These are phyloP conservation scores for Patellifolia procumbens DNA, from an alignment of 179 eudicot genomes.

Conservation along the genomic window DNA sequence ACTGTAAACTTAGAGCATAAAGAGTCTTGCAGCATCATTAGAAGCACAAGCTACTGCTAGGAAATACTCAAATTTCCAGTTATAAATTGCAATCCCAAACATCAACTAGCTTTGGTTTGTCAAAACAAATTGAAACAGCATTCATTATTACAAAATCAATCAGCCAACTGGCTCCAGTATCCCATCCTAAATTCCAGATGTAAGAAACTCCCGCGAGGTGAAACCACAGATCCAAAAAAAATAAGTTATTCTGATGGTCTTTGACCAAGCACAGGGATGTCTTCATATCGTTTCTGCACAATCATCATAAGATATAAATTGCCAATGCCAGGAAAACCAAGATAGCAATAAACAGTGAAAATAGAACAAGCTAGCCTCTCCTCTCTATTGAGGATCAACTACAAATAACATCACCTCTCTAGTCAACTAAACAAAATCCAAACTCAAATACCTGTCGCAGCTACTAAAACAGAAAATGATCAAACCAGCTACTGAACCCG, in stretches of 20 bases:
- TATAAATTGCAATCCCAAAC: slow-evolving; percentile 12
- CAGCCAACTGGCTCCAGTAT: slow-evolving; percentile 18
- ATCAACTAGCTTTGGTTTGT: slow-evolving; percentile 19
- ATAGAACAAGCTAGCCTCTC: neutral
- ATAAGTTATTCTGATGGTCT: slow-evolving; percentile 49
- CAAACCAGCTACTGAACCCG: neutral
- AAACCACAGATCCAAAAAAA: neutral
- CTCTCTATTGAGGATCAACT: neutral
- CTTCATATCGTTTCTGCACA: slow-evolving; percentile 75
- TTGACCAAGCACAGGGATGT: slow-evolving; percentile 69
- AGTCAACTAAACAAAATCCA: no score
- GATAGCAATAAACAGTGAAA: no score
- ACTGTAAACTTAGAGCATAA: neutral
- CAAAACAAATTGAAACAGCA: slow-evolving; percentile 13
- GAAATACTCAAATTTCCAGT: slow-evolving; percentile 18
- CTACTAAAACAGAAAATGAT: neutral
- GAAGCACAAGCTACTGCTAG: slow-evolving; percentile 6
- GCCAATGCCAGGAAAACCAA: neutral
- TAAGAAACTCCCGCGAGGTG: slow-evolving; percentile 2
- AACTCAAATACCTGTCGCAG: neutral
- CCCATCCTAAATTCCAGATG: slow-evolving; percentile 23
- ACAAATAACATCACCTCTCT: no score
- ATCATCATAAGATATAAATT: slow-evolving; percentile 4
- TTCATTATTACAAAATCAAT: slow-evolving; percentile 36
- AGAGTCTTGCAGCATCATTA: slow-evolving; percentile 10